These are phyloP conservation scores for Sicyos baderoa DNA, from an alignment of 306 rosid species.

Conservation along the genomic window DNA sequence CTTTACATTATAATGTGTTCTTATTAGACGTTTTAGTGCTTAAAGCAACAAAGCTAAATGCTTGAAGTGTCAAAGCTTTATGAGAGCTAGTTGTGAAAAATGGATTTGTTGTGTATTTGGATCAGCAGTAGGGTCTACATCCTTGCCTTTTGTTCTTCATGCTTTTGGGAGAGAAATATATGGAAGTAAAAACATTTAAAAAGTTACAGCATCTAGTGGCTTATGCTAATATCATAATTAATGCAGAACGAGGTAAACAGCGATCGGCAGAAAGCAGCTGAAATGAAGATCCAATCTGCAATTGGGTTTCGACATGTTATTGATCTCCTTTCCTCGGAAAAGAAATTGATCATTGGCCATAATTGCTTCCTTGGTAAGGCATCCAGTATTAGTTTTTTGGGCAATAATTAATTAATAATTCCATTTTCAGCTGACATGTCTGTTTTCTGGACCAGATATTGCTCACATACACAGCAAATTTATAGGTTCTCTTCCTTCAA, in stretches of 20 bases:
- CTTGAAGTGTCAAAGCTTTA: too few relatives aligned
- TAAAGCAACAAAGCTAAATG: too few relatives aligned
- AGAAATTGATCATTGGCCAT: slow-evolving; percentile 81
- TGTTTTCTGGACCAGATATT: slow-evolving; percentile 52
- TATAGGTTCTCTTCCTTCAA: slow-evolving; percentile 71
- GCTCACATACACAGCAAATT: slow-evolving; percentile 80
- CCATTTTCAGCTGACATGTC: slow-evolving; percentile 22
- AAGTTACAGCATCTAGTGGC: not conserved
- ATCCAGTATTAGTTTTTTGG: slow-evolving; percentile 7
- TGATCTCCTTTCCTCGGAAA: slow-evolving; percentile 76
- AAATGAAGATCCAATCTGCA: slow-evolving; percentile 60
- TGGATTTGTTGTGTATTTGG: too few relatives aligned
- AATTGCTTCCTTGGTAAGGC: slow-evolving; percentile 76
- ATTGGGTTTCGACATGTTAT: slow-evolving; percentile 92
- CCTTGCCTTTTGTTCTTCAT: not conserved
- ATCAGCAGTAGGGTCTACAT: not conserved
- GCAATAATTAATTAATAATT: slow-evolving; percentile 13
- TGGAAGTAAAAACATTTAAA: not conserved
- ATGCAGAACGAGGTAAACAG: slow-evolving; percentile 68
- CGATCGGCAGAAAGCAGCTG: slow-evolving; percentile 34
- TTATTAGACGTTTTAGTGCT: too few relatives aligned
- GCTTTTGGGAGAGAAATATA: slow-evolving; percentile 1
- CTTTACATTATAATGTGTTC: too few relatives aligned
- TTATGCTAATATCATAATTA: slow-evolving; percentile 14
- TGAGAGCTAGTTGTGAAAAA: too few relatives aligned